Base-by-base conservation (phyloP, 306 rosid genomes). In the Vicia villosa region DNA sequence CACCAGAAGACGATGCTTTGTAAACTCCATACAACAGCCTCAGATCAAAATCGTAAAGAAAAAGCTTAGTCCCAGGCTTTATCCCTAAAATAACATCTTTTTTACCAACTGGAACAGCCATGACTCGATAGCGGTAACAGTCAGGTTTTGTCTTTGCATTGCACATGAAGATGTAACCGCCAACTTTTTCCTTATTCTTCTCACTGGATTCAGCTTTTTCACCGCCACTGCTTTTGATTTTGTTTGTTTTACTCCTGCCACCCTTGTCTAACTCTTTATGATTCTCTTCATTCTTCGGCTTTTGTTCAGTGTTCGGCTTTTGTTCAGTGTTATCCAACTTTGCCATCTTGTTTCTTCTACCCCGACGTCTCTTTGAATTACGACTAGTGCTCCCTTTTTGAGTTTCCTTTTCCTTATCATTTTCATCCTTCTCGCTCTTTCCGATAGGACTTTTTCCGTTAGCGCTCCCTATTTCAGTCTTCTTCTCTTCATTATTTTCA, bases 131-230 rank as follows among this genome's bases (percentile, higher is more conserved):
- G 14, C 52, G 82, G 63, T 88, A 90, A 84, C 98, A 90, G 81
- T 90, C 97, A 24, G 97, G 97, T 77, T 87, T 94, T 36, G 98
- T 90, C 79, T 88, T 94, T 75, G 85, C 80, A 68, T 74, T 94
- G 89, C 98, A 94, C 98, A 94, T 87, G 84, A 94, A 94, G 81
- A 94, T 94, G 68, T 85, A 64, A 66, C 98, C 98, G 66, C 91
- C 98, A 62, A 84, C 78, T 38, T 76, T 90, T 80, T 88, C 96
- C 38, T 74, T 73, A 61, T 37, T 74, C 40, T 30, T 65, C 47
- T 73, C 84, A 17, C 58, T 68, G 8, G 50, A 60, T 49, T 12
- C 73, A 67, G 32, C 63, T 59, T 74, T 86, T 32, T 64, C 79
- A 22, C 3, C 46, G 42, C 62, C 75, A 30, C 65, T 78, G 34